These are phyloP conservation scores for Mesembryanthemum crystallinum DNA, from an alignment of 148 eudicot species.

Conservation along the genomic window DNA sequence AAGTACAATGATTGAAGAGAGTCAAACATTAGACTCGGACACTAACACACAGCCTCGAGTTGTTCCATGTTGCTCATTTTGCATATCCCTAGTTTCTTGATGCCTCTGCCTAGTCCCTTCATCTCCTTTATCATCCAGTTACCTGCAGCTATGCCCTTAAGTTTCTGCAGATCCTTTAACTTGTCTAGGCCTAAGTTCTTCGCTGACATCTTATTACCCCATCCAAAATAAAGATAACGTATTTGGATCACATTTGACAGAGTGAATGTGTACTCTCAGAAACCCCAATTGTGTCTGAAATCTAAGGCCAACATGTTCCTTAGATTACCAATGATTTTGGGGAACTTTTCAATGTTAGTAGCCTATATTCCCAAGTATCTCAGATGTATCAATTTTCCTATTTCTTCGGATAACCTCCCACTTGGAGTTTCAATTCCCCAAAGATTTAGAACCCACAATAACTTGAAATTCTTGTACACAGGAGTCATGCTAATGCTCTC, in stretches of 20 bases:
- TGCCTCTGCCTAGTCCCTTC: neutral
- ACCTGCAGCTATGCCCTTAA: neutral
- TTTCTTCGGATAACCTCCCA: neutral
- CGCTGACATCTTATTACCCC: too few relatives aligned
- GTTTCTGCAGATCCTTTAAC: neutral
- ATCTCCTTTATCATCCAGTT: neutral
- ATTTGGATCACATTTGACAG: neutral
- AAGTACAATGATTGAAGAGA: neutral
- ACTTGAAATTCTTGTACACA: neutral
- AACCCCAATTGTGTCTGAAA: neutral
- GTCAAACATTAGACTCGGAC: neutral
- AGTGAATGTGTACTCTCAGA: neutral
- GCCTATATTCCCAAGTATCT: neutral
- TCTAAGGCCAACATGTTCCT: neutral
- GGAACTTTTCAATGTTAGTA: neutral
- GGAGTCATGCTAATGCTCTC: neutral
- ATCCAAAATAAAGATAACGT: too few relatives aligned
- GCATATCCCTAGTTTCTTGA: neutral
- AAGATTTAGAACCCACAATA: neutral
- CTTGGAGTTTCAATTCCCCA: neutral
- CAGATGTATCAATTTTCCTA: neutral
- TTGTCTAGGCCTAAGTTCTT: neutral
- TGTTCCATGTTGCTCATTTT: neutral
- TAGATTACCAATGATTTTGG: neutral
- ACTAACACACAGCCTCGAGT: neutral